A percentile compares a stretch with the other conserved stretches of the same genome.
Conservation (phyloP, 163 green algal species). For the Coccomyxa subellipsoidea region DNA sequence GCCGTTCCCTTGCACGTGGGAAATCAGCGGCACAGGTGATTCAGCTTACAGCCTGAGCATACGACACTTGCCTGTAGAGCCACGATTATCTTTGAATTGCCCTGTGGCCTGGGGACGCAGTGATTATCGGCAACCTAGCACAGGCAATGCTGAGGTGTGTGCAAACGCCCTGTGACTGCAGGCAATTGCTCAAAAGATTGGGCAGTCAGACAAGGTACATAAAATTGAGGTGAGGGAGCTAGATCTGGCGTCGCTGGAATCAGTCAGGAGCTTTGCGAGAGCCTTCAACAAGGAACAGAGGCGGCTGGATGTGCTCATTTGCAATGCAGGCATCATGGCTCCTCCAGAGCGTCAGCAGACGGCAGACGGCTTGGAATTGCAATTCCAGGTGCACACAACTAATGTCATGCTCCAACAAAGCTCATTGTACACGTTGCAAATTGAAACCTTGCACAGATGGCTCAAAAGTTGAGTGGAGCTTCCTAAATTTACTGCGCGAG, state of each 20-base stretch:
- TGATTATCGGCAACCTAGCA: no score
- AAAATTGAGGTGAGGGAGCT: slow-evolving; percentile 10
- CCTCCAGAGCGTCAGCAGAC: slow-evolving; percentile 10
- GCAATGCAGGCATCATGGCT: slow-evolving; percentile 30
- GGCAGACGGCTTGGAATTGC: background rate
- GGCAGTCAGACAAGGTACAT: background rate
- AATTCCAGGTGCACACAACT: background rate
- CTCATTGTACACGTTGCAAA: background rate
- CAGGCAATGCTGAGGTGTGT: no score
- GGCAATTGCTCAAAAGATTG: no score
- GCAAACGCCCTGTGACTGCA: no score
- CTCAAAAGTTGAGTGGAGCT: background rate
- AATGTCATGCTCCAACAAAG: no score
- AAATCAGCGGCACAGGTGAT: slow-evolving; percentile 26
- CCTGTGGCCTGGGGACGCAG: background rate
- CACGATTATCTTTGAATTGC: background rate
- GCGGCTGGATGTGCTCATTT: slow-evolving; percentile 21
- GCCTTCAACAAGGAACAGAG: slow-evolving; percentile 1
- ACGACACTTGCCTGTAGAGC: background rate
- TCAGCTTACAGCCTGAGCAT: no score
- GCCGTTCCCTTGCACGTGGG: slow-evolving; percentile 39
- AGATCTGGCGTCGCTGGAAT: slow-evolving; percentile 15
- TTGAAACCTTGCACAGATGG: background rate
- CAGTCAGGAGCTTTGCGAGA: slow-evolving; percentile 14
- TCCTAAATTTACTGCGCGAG: background rate